These are phyloP conservation scores for Terfezia claveryi DNA, from an alignment of 495 filamentous ascomycete genomes.

Conservation along the genomic window DNA sequence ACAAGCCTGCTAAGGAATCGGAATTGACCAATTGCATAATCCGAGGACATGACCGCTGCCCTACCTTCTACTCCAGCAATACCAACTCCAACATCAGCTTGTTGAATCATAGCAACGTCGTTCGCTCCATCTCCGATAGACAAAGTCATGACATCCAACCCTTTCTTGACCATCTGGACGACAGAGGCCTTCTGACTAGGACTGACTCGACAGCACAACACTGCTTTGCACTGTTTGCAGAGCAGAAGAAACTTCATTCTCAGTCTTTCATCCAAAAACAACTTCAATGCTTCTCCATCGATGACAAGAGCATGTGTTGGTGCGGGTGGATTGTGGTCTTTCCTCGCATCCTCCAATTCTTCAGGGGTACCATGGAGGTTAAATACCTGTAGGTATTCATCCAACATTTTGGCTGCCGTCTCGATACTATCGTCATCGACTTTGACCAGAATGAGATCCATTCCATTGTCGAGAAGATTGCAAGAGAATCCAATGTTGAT, in stretches of 20 bases:
- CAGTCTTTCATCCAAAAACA: constrained; percentile 61
- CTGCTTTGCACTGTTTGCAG: constrained; percentile 93
- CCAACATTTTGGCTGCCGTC: constrained; percentile 43
- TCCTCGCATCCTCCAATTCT: constrained; percentile 55
- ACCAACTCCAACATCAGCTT: constrained; percentile 93
- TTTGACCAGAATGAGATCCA: constrained; percentile 90
- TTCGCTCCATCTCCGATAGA: constrained; percentile 91
- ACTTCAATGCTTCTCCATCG: constrained; percentile 80
- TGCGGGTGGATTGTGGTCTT: constrained; percentile 61
- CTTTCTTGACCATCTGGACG: constrained; percentile 79
- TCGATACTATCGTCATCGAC: constrained; percentile 48
- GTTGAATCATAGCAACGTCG: constrained; percentile 99
- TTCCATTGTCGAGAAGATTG: constrained; percentile 88
- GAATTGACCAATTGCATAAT: constrained; percentile 98
- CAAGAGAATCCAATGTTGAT: constrained; percentile 99
- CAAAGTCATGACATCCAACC: constrained; percentile 90
- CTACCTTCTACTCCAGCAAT: constrained; percentile 94
- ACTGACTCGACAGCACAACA: constrained; percentile 94
- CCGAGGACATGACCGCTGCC: constrained; percentile 95
- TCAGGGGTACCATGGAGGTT: constrained; percentile 67
- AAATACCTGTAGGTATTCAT: constrained; percentile 48
- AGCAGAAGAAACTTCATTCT: constrained; percentile 84
- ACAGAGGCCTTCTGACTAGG: constrained; percentile 96
- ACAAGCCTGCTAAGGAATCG: constrained; percentile 77
- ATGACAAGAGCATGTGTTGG: constrained; percentile 92